phyloP scores from a whole-genome alignment of 148 eudicot genomes.

The Fagopyrum esculentum region DNA sequence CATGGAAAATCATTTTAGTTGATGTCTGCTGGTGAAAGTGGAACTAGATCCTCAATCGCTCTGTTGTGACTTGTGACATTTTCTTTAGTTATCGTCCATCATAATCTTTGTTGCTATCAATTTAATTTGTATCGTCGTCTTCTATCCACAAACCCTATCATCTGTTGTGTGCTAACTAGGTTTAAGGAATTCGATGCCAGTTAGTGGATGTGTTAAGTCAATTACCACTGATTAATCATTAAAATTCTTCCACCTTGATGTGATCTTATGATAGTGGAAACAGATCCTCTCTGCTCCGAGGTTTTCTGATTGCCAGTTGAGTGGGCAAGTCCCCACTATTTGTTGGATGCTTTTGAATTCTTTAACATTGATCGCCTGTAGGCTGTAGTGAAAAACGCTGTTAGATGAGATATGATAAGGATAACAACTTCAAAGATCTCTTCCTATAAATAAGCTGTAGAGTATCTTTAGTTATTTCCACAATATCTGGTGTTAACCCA shows the following conservation, averaged over 20 bases:
- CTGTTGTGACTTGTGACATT: no score
- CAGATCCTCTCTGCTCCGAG: background rate
- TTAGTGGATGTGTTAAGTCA: background rate
- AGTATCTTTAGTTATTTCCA: no score
- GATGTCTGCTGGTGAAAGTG: no score
- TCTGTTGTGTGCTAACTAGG: background rate
- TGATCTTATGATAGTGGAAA: background rate
- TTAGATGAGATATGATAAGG: no score
- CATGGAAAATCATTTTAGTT: background rate
- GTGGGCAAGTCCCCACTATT: background rate
- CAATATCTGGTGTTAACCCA: no score
- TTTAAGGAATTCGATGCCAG: background rate
- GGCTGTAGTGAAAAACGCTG: background rate
- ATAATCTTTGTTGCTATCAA: no score
- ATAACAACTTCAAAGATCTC: no score
- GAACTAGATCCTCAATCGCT: no score
- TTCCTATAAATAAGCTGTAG: no score
- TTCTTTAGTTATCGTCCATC: no score
- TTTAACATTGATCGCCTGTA: background rate
- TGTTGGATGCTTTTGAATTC: background rate
- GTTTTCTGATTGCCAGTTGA: background rate
- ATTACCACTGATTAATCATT: background rate
- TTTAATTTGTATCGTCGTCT: no score
- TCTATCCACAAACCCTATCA: no score
- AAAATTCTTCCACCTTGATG: background rate